A percentile compares a stretch with the other conserved stretches of the same genome.
Evolutionary conservation across 2,329 filamentous ascomycete genomes (phyloP).

Genomic region (Furcasterigmium furcatum): DNA sequence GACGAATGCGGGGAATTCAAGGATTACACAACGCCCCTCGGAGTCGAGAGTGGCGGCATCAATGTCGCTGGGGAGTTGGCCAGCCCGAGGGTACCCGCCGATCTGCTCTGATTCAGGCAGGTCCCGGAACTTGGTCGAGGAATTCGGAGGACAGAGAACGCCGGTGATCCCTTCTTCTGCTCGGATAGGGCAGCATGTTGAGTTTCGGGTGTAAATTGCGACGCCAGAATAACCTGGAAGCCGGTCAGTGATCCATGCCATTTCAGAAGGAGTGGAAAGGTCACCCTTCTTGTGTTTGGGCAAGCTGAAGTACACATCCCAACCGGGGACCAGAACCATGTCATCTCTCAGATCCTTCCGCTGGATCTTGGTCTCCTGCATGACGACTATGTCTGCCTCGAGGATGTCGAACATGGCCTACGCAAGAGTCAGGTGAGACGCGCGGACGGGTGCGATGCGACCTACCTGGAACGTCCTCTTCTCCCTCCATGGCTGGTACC

Average conservation of each 20-base stretch:
- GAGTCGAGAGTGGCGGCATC: constrained; percentile 77
- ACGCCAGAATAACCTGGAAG: constrained; percentile 88
- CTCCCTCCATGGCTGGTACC: constrained; percentile 79
- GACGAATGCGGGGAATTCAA: constrained; percentile 95
- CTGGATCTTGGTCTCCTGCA: constrained; percentile 97
- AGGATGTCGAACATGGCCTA: constrained; percentile 92
- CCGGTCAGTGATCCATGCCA: neutral
- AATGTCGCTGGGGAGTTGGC: constrained; percentile 61
- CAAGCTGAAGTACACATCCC: constrained; percentile 95
- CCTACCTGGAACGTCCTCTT: constrained; percentile 65
- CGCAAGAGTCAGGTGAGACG: constrained; percentile 1
- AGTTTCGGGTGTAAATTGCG: constrained; percentile 88
- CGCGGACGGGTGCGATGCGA: neutral
- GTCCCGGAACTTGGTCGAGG: constrained; percentile 68
- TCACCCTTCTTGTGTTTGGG: constrained; percentile 90
- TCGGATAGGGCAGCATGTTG: constrained; percentile 78
- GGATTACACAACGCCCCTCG: constrained; percentile 84
- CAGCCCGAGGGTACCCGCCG: constrained; percentile 76
- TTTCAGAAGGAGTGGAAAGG: neutral
- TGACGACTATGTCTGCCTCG: constrained; percentile 87
- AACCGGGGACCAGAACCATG: constrained; percentile 91
- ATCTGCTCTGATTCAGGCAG: constrained; percentile 73
- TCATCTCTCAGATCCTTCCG: constrained; percentile 88
- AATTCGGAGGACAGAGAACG: constrained; percentile 69
- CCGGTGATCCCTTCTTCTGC: constrained; percentile 95